A percentile compares a stretch with the other conserved stretches of the same genome.
phyloP scores from a whole-genome alignment of 768 basidiomycete genomes.

The Tubosaeta brunneosetosa region DNA sequence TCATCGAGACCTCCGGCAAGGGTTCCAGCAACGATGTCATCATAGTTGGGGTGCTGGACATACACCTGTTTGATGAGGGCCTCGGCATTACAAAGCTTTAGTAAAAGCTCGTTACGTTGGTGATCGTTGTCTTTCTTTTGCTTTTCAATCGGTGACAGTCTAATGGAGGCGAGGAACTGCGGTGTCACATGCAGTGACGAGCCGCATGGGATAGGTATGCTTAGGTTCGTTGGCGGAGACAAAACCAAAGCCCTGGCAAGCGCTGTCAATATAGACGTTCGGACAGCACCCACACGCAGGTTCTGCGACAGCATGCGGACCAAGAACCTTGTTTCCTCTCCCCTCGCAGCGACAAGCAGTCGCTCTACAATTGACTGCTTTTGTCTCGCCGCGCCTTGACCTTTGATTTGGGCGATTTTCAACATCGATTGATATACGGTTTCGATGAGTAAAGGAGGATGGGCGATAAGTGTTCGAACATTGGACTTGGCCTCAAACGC shows the following conservation, averaged over 20 bases:
- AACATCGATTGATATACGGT: constrained; percentile 65
- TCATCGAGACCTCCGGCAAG: constrained; percentile 57
- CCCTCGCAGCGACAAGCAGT: constrained; percentile 76
- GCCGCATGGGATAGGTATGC: constrained; percentile 10
- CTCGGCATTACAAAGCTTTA: constrained; percentile 54
- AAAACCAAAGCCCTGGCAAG: constrained; percentile 76
- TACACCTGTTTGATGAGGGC: constrained; percentile 65
- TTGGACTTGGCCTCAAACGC: constrained; percentile 80
- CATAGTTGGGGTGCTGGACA: constrained; percentile 74
- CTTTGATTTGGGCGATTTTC: constrained; percentile 64
- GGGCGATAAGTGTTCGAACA: constrained; percentile 67
- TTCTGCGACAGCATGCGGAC: constrained; percentile 71
- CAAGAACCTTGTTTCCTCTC: constrained; percentile 85
- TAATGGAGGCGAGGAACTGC: constrained; percentile 16
- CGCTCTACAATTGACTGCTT: constrained; percentile 78
- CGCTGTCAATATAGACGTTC: constrained; percentile 75
- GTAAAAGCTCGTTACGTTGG: constrained; percentile 34
- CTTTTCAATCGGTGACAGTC: constrained; percentile 14
- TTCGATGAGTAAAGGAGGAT: constrained; percentile 59
- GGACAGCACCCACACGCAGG: constrained; percentile 83
- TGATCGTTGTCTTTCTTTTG: constrained; percentile 31
- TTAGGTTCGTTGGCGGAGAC: constrained; percentile 36
- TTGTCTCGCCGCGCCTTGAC: constrained; percentile 67
- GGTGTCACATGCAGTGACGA: constrained; percentile 29
- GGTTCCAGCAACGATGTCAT: constrained; percentile 59